Evolutionary conservation across 1,284 basidiomycete species (phyloP), one percentile per base, ranked within the genome.

Genomic region (Xerocomus tenax): DNA sequence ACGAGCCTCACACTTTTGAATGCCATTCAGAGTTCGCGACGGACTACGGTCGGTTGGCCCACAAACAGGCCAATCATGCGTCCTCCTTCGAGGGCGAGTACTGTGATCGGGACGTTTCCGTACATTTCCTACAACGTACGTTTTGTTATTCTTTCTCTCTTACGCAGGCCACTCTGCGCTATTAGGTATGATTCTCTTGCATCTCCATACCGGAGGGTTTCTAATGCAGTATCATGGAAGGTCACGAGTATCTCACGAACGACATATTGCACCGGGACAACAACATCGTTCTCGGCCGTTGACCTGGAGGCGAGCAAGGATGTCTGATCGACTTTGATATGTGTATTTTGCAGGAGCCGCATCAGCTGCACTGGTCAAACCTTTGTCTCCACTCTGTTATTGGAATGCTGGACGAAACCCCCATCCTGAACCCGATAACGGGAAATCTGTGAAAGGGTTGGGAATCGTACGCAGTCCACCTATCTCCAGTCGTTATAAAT

Each of bases 311-410:
- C 0, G 54, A 52, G 41, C 28, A 53, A 39, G 59, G 57, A 8
- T 61, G 53, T n/a, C 9, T 55, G 9, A 59, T 57, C 16, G 59
- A 60, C 32, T 18, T 57, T 4, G 48, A 58, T 15, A 48, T 55
- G 57, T 45, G 50, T 8, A 50, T 47, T 0, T 15, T 51, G 3
- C 56, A 48, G 28, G n/a, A 28, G 0, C 12, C n/a, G 2, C 23
- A 18, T n/a, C 8, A 6, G 4, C 26, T 2, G 0, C 9, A 18
- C 15, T 2, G 18, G 6, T 3, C 21, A 15, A 23, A 21, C 19
- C 5, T 16, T 9, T 16, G 4, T 10, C n/a, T 18, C 7, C 3
- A 35, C 8, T 9, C 3, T 18, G 34, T 9, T 4, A 35, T 35
- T 15, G 26, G 26, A 28, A 28, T 28, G 26, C 6, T 28, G 26